phyloP scores from a whole-genome alignment of 1,284 basidiomycete species.

The Boletellus deceptivus region DNA sequence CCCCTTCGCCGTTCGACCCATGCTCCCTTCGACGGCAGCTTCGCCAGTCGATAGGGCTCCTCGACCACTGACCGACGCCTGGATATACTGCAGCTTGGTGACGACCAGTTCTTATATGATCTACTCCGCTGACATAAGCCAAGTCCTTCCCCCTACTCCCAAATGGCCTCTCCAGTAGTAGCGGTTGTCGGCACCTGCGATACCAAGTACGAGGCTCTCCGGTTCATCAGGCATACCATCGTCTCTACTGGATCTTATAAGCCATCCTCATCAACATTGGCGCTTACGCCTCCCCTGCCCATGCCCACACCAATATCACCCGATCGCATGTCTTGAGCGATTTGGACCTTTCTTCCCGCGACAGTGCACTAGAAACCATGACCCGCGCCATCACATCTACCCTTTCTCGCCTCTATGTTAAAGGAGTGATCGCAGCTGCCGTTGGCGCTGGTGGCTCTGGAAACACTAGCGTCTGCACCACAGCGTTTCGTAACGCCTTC shows the following conservation, averaged over 20 bases:
- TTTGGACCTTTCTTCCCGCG: constrained; percentile 6
- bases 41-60: constrained; percentile 15
- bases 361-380: constrained; percentile 16
- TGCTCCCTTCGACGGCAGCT: constrained; percentile 29
- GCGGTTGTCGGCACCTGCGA: constrained; percentile 31
- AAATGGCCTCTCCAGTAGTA: constrained; percentile 19
- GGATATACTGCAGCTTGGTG: constrained; percentile 8
- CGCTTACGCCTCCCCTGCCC: constrained; percentile 14
- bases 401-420: constrained; percentile 14
- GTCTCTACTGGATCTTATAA: constrained; percentile 7
- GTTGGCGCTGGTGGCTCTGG: constrained; percentile 26
- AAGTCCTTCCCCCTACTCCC: background rate
- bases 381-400: constrained; percentile 17
- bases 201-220: constrained; percentile 27
- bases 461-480: constrained; percentile 28
- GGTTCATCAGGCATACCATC: constrained; percentile 21
- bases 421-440: constrained; percentile 17
- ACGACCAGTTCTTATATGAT: background rate
- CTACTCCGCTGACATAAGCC: constrained; percentile 18
- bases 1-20: constrained; percentile 29
- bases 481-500: constrained; percentile 23
- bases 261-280: constrained; percentile 29
- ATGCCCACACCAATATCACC: constrained; percentile 20
- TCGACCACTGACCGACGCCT: constrained; percentile 18
- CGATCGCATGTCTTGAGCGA: constrained; percentile 19